Evolutionary conservation across 495 filamentous ascomycete genomes (phyloP).

Genomic region (Cercophora newfieldiana): DNA sequence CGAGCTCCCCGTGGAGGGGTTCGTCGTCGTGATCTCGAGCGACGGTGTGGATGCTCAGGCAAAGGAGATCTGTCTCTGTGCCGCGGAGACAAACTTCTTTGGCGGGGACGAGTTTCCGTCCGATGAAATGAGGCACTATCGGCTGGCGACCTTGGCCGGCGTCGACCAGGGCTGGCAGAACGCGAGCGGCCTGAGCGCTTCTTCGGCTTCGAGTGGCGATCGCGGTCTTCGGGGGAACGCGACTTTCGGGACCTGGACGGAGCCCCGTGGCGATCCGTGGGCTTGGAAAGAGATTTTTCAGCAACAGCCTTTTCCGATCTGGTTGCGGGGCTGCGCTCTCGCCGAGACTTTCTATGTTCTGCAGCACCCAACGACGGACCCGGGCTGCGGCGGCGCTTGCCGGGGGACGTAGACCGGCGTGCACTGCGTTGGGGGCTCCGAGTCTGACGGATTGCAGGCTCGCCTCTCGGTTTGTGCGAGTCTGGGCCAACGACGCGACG

Average conservation of each 20-base stretch:
- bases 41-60: slow-evolving; percentile 34
- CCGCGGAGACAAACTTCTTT: slow-evolving; percentile 24
- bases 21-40: slow-evolving; percentile 40
- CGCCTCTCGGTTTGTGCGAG: slow-evolving; percentile 29
- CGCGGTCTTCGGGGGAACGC: slow-evolving; percentile 34
- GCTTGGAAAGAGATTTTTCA: slow-evolving; percentile 24
- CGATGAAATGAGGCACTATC: background rate
- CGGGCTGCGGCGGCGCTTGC: slow-evolving; percentile 43
- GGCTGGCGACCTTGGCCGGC: slow-evolving; percentile 24
- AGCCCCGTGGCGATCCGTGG: slow-evolving; percentile 24
- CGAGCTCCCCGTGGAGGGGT: slow-evolving; percentile 31
- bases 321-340: slow-evolving; percentile 30
- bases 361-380: slow-evolving; percentile 33
- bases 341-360: slow-evolving; percentile 40
- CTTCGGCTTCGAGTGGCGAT: slow-evolving; percentile 25
- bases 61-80: slow-evolving; percentile 37
- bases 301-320: slow-evolving; percentile 31
- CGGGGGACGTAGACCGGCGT: slow-evolving; percentile 36
- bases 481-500: slow-evolving; percentile 25
- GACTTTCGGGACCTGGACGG: slow-evolving; percentile 32
- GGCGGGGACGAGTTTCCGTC: slow-evolving; percentile 13
- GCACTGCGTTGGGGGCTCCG: slow-evolving; percentile 23
- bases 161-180: slow-evolving; percentile 30
- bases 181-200: slow-evolving; percentile 33
- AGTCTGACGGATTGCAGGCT: slow-evolving; percentile 7